A percentile compares a stretch with the other conserved stretches of the same genome.
Evolutionary conservation across 129 eudicot genomes (phyloP).

Genomic region (Artemisia argyi): DNA sequence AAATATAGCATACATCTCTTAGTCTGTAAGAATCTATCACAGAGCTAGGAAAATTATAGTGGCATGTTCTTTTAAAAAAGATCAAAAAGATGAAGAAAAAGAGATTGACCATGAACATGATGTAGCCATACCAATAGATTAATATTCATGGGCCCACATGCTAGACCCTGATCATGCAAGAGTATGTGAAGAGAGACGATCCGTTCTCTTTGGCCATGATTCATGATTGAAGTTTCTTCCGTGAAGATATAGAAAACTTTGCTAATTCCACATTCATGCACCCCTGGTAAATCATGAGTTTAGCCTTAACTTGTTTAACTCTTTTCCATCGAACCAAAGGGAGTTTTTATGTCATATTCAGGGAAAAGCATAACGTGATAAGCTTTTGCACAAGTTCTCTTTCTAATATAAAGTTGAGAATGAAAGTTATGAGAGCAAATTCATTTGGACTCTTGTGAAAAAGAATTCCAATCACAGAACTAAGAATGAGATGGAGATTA

Average conservation of each 20-base stretch:
- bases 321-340: slow-evolving; percentile 24
- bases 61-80: slow-evolving; percentile 25
- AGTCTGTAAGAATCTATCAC: slow-evolving; percentile 23
- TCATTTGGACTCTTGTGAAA: slow-evolving; percentile 18
- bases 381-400: slow-evolving; percentile 26
- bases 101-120: slow-evolving; percentile 28
- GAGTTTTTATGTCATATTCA: slow-evolving; percentile 33
- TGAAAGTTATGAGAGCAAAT: slow-evolving; percentile 19
- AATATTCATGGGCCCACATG: slow-evolving; percentile 31
- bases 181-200: neutral
- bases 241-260: slow-evolving; percentile 9
- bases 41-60: slow-evolving; percentile 26
- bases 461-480: slow-evolving; percentile 19
- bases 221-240: slow-evolving; percentile 18
- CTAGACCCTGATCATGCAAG: slow-evolving; percentile 15
- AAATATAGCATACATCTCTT: slow-evolving; percentile 37
- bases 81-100: slow-evolving; percentile 8
- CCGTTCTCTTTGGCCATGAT: neutral
- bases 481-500: neutral
- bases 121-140: slow-evolving; percentile 20
- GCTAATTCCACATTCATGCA: neutral
- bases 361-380: slow-evolving; percentile 30
- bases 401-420: slow-evolving; percentile 28
- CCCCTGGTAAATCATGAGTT: slow-evolving; percentile 9
- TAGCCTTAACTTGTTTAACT: neutral